Base-by-base conservation (phyloP, 163 green algal genomes). In the Volvox carteri region DNA sequence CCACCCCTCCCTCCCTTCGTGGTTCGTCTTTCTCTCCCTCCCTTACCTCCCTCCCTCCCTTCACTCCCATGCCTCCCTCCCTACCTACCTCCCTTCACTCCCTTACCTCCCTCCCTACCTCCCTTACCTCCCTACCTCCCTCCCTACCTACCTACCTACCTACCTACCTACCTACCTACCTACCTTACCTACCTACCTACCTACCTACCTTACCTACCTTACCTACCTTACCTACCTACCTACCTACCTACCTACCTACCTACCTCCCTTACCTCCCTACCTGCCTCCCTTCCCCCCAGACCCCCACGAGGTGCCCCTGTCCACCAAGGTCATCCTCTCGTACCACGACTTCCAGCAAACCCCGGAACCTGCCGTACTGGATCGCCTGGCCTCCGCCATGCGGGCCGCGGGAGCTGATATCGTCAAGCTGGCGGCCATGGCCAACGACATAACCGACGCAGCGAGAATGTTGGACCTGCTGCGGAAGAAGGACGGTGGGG, bases 341-440 rank as follows among this genome's bases (percentile, higher is more conserved):
- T 95, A 91, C 42, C 98, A 99, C 88, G 94, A 99, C 95, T 99
- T 98, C 78, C 78, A 97, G 67, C 67, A 72, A 41, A 99, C 97
- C 0, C 96, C 97, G 0, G 50, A 90, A 19, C 87, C 88, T 8
- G 91, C 93, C n/a, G 91, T 95, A 72, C 94, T 99, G 67, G 58
- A 92, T 21, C 85, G 83, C 2, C 90, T 97, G 30, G 92, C 97
- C 6, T 60, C 85, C 28, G 85, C 70, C 97, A 81, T 83, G 68
- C 46, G 92, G 46, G 90, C 75, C 1, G 90, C 91, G 8, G 98
- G 97, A 6, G 97, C 97, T 1, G 96, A 99, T 92, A 95, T 99
- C 30, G 96, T 97, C 44, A 99, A 99, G 93, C 95, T 99, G 70
- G 98, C 98, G 0, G 96, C 94, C 30, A 99, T 96, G 78, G 97